phyloP scores from a whole-genome alignment of 495 filamentous ascomycete species.

The Mycothermus thermophilus region DNA sequence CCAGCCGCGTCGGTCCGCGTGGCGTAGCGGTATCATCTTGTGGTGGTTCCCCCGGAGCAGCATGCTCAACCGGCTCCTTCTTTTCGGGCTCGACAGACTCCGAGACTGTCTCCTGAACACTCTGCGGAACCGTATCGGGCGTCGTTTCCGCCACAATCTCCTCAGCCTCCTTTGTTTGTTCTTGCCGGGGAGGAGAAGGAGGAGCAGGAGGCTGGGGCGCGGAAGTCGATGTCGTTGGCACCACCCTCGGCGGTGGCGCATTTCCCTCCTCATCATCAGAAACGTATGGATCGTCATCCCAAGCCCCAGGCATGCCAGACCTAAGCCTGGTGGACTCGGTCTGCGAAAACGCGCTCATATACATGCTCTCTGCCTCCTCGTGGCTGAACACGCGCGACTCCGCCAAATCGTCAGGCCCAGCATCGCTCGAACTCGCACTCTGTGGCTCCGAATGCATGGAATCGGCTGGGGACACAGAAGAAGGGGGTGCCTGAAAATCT shows the following conservation, averaged over 20 bases:
- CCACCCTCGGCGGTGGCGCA: no score
- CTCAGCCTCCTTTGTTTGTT: no score
- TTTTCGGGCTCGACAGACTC: neutral
- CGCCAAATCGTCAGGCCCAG: slow-evolving; percentile 36
- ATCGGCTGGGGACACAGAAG: slow-evolving; percentile 10
- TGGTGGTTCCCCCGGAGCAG: slow-evolving; percentile 4
- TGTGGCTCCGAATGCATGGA: slow-evolving; percentile 15
- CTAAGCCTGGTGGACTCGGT: slow-evolving; percentile 25
- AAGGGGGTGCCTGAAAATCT: slow-evolving; percentile 7
- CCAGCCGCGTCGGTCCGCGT: slow-evolving; percentile 31
- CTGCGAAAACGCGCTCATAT: slow-evolving; percentile 53
- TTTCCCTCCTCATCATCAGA: slow-evolving; percentile 1
- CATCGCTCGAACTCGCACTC: slow-evolving; percentile 10
- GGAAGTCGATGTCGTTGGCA: no score
- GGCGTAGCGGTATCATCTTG: slow-evolving; percentile 30
- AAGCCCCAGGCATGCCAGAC: slow-evolving; percentile 44
- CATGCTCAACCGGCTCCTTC: no score
- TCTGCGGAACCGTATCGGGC: no score
- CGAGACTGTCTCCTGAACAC: no score
- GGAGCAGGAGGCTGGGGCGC: no score
- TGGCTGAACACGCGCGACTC: slow-evolving; percentile 75
- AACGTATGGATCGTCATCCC: slow-evolving; percentile 31
- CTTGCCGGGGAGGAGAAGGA: no score
- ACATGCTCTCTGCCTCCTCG: slow-evolving; percentile 92
- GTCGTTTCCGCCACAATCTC: no score